Evolutionary conservation across 768 basidiomycete genomes (phyloP).

Genomic region (Russula sp.): DNA sequence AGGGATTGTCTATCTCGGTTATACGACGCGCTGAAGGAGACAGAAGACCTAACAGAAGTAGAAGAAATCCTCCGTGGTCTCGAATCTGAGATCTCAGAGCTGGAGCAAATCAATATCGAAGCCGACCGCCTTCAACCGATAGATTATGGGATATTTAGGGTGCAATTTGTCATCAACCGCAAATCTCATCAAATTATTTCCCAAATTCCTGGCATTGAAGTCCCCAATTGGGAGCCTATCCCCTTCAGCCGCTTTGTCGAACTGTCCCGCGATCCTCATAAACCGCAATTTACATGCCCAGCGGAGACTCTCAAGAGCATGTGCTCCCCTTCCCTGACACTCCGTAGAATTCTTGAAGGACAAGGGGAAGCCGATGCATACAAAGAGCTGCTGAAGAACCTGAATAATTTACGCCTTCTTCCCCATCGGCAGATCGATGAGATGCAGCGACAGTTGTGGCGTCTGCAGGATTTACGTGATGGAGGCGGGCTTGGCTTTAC

Average conservation of each 20-base stretch:
- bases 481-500: conserved; percentile 9
- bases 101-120: background rate
- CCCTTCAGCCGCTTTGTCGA: background rate
- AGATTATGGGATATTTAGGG: background rate
- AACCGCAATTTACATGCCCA: background rate
- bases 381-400: background rate
- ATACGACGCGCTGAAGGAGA: background rate
- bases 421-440: no score
- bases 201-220: background rate
- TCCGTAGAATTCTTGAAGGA: conserved; percentile 1
- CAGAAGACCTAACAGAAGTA: background rate
- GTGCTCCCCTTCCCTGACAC: background rate
- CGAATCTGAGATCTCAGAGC: background rate
- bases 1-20: background rate
- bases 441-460: conserved; percentile 6
- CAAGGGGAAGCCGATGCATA: no score
- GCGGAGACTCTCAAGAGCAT: background rate
- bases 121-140: background rate
- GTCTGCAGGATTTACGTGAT: background rate
- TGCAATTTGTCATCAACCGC: background rate
- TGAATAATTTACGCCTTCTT: background rate
- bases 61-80: background rate
- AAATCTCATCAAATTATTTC: background rate
- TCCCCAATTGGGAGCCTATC: background rate
- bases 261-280: background rate